phyloP scores from a whole-genome alignment of 345 rosid genomes.

The Pistacia integerrima region DNA sequence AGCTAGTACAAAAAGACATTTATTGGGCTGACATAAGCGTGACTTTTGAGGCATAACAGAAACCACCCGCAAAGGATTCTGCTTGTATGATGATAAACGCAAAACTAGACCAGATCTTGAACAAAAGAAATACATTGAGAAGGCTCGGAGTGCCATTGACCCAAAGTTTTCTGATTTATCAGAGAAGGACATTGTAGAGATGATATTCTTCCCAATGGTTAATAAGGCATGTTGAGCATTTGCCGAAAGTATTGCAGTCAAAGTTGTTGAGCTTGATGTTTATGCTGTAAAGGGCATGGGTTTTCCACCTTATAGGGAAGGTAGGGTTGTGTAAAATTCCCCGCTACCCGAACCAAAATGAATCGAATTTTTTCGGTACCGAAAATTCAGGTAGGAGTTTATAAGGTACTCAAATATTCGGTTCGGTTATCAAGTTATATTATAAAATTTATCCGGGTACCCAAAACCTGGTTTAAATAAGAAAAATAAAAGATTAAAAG shows the following conservation, averaged over 20 bases:
- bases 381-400: too few relatives aligned
- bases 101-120: constrained; percentile 89
- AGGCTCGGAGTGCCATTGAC: constrained; percentile 30
- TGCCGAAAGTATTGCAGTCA: constrained; percentile 90
- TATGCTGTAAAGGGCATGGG: constrained; percentile 94
- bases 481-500: too few relatives aligned
- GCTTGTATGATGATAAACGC: constrained; percentile 72
- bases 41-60: constrained; percentile 56
- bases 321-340: too few relatives aligned
- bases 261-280: constrained; percentile 93
- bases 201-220: constrained; percentile 91
- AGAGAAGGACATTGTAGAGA: constrained; percentile 87
- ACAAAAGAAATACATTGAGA: constrained; percentile 61
- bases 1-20: too few relatives aligned
- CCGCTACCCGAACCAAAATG: too few relatives aligned
- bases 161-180: constrained; percentile 77
- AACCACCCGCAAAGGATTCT: constrained; percentile 82
- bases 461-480: too few relatives aligned
- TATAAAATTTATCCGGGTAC: too few relatives aligned
- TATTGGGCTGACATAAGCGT: too few relatives aligned
- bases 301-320: constrained; percentile 81
- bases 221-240: constrained; percentile 93
- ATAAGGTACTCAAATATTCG: too few relatives aligned
- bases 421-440: too few relatives aligned
- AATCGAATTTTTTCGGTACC: too few relatives aligned